phyloP scores from a whole-genome alignment of 2,329 filamentous ascomycete species.

The Fragosphaeria purpurea region DNA sequence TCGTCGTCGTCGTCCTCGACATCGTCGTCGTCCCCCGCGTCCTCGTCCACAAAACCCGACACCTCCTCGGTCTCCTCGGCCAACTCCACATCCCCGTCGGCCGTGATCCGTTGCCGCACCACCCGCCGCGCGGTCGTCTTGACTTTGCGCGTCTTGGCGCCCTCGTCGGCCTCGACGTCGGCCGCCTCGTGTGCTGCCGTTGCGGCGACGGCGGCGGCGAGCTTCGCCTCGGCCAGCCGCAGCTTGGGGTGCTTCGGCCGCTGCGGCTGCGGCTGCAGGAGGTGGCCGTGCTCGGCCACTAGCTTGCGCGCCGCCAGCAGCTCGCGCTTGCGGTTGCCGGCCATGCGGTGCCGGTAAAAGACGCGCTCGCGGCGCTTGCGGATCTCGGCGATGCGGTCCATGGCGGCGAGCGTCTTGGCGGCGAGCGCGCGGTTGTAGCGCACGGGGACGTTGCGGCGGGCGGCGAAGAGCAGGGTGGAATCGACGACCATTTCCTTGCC shows the following conservation, averaged over 20 bases:
- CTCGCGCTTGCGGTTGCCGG: conserved; percentile 76
- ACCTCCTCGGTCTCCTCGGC: conserved; percentile 15
- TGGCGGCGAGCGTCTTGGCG: conserved; percentile 77
- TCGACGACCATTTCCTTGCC: conserved; percentile 90
- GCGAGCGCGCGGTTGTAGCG: conserved; percentile 94
- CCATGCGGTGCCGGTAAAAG: conserved; percentile 92
- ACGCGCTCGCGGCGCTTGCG: conserved; percentile 71
- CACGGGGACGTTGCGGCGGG: conserved; percentile 85
- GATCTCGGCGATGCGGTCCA: conserved; percentile 85
- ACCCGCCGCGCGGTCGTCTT: conserved; percentile 24
- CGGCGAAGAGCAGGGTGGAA: conserved; percentile 82
- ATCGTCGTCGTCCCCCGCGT: conserved; percentile 14
- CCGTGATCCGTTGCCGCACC: conserved; percentile 24
- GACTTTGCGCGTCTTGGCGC: conserved; percentile 12
- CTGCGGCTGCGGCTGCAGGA: conserved; percentile 58
- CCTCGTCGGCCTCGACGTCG: conserved; percentile 25
- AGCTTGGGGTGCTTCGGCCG: conserved; percentile 32
- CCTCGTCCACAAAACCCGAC: conserved; percentile 13
- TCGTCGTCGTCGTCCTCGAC: not conserved
- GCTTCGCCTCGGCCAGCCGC: conserved; percentile 40
- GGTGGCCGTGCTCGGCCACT: conserved; percentile 83
- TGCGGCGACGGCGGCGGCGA: conserved; percentile 22
- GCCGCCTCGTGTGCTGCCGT: conserved; percentile 17
- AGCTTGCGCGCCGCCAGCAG: conserved; percentile 73
- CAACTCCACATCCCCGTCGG: conserved; percentile 29